phyloP scores from a whole-genome alignment of 345 rosid genomes.

The sweet orange (Citrus sinensis) region DNA sequence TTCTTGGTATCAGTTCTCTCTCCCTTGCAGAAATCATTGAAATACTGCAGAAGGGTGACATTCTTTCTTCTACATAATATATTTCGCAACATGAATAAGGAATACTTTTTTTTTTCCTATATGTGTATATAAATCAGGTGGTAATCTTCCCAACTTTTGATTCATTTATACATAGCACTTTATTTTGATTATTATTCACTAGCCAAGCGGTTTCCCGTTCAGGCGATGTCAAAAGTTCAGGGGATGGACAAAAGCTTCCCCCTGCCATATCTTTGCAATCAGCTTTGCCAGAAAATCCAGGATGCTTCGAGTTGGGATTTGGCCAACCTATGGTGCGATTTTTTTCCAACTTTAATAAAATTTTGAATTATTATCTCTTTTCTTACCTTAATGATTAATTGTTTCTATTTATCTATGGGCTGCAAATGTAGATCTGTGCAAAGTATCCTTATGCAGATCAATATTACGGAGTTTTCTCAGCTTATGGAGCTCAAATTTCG shows the following conservation, averaged over 20 bases:
- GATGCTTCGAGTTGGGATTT: slow-evolving; percentile 59
- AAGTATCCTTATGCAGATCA: slow-evolving; percentile 65
- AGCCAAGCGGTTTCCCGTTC: slow-evolving; percentile 17
- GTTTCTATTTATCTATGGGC: slow-evolving; percentile 12
- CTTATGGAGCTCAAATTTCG: slow-evolving; percentile 64
- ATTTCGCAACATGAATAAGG: neutral
- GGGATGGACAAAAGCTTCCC: slow-evolving; percentile 47
- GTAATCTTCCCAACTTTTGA: neutral
- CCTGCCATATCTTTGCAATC: slow-evolving; percentile 47
- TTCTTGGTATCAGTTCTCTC: neutral
- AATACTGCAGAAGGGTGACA: neutral
- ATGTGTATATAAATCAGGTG: too few species aligned
- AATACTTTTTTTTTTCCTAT: too few species aligned
- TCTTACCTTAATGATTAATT: slow-evolving; percentile 7
- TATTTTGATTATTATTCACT: slow-evolving; percentile 8
- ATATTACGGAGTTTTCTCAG: slow-evolving; percentile 68
- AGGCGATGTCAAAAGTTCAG: slow-evolving; percentile 58
- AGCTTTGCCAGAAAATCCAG: slow-evolving; percentile 40
- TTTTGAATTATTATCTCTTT: neutral
- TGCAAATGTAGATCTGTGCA: slow-evolving; percentile 44
- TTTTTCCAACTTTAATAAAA: neutral
- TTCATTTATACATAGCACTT: neutral
- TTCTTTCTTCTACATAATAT: neutral
- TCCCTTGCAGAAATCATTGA: neutral
- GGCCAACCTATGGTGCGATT: slow-evolving; percentile 61